Base-by-base conservation (phyloP, 2,329 filamentous ascomycete genomes). In the Madurella mycetomatis region DNA sequence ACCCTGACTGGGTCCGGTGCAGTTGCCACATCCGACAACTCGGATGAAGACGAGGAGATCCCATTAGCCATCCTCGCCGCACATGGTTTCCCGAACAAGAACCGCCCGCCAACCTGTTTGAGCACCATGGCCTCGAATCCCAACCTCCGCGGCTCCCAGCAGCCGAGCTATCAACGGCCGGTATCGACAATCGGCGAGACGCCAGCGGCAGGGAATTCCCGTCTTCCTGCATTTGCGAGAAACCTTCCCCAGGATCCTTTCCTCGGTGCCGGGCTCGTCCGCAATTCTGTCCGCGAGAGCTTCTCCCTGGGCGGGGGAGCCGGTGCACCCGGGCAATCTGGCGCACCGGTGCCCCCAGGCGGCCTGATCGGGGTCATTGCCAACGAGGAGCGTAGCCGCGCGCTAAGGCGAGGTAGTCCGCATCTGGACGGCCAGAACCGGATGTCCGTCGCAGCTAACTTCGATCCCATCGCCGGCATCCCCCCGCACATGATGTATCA, bases 321-420 rank as follows among this genome's bases (percentile, higher is more conserved):
- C 17, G 59, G 78, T 60, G 63, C 70, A 64, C 62, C 71, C 54
- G 64, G 42, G 7, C 55, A 58, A 16, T 67, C 47, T 65, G 72
- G 41, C 66, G 73, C 66, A 41, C 61, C 71, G 25, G 66, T 78
- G 5, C 86, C 86, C 15, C 86, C 87, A 1, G 90, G 88, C 41
- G 91, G 91, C 11, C 77, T 96, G 11, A 87, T 96, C 17, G 90
- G 90, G 9, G 89, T 96, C 9, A 96, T 96, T 71, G 89, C 89
- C 34, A 87, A 77, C 49, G 90, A 95, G 71, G 90, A 95, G 69
- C 81, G 89, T 46, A 86, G 87, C 41, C 81, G 86, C 60, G 90
- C 90, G 31, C 77, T 90, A 76, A 80, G 90, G 62, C 79, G 90
- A 65, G 90, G 88, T 34, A 94, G 87, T 64, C 88, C 90, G 3